Evolutionary conservation across 208 protist species (phyloP).

Genomic region (Leishmania major): DNA sequence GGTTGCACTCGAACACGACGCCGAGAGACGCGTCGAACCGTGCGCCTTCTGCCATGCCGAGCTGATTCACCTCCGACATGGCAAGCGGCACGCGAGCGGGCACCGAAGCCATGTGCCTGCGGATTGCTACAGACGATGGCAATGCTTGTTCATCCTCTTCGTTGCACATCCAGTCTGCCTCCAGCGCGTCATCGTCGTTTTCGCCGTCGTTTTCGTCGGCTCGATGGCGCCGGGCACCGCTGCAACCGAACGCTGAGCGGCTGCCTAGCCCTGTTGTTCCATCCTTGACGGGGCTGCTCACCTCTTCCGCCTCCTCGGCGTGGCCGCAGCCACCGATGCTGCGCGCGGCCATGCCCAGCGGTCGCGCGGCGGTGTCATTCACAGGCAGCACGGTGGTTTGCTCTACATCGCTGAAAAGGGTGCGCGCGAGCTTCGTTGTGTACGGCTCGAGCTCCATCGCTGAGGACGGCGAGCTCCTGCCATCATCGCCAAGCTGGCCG

Average conservation of each 20-base stretch:
- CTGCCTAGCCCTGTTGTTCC: not conserved
- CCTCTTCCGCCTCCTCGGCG: not conserved
- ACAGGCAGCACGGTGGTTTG: constrained; percentile 78
- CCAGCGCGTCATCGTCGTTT: not conserved
- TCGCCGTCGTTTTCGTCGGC: constrained; percentile 1
- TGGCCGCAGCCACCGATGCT: constrained; percentile 9
- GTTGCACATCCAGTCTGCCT: not conserved
- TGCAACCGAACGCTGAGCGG: not conserved
- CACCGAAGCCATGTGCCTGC: not conserved
- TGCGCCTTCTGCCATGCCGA: constrained; percentile 38
- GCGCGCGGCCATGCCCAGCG: not conserved
- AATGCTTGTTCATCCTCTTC: constrained; percentile 6
- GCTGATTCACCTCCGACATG: constrained; percentile 16
- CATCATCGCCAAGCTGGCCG: not conserved
- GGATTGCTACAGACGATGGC: not conserved
- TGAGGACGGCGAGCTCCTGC: not conserved
- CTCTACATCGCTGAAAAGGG: constrained; percentile 63
- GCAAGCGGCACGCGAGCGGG: constrained; percentile 8
- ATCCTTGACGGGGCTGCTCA: not conserved
- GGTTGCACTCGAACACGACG: constrained; percentile 87
- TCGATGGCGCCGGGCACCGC: not conserved
- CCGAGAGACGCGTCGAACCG: constrained; percentile 71
- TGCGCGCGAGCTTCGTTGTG: constrained; percentile 68
- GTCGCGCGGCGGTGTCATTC: constrained; percentile 28
- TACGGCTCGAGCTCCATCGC: constrained; percentile 77